These are phyloP conservation scores for Hypoxylon sp. DNA, from an alignment of 2,329 filamentous ascomycete species.

Conservation along the genomic window DNA sequence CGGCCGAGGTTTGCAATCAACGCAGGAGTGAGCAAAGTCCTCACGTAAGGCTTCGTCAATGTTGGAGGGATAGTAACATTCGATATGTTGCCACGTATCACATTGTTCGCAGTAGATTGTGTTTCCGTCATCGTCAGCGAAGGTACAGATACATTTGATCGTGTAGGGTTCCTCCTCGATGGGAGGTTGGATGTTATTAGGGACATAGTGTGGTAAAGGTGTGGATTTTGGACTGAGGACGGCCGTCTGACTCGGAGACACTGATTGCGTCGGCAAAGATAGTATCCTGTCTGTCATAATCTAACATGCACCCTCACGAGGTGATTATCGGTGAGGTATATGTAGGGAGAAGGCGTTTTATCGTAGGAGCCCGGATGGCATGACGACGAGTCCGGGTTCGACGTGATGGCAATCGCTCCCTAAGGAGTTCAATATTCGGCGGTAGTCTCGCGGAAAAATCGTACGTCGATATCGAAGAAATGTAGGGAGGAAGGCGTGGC, in stretches of 20 bases:
- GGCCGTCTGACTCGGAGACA: conserved; percentile 61
- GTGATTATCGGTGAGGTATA: conserved; percentile 42
- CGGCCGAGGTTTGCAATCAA: conserved; percentile 82
- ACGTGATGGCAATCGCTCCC: conserved; percentile 46
- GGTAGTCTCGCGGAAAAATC: conserved; percentile 15
- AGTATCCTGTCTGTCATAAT: conserved; percentile 70
- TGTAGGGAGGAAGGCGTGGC: too few species aligned
- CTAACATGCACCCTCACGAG: conserved; percentile 57
- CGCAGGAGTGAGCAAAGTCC: conserved; percentile 83
- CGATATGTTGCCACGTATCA: conserved; percentile 98
- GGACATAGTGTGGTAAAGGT: conserved; percentile 50
- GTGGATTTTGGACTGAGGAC: conserved; percentile 52
- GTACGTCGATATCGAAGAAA: conserved; percentile 25
- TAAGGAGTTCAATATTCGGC: conserved; percentile 18
- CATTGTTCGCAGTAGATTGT: conserved; percentile 96
- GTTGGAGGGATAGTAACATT: conserved; percentile 88
- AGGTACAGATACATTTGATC: conserved; percentile 97
- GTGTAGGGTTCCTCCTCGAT: conserved; percentile 86
- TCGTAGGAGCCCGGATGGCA: conserved; percentile 63
- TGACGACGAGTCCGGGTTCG: conserved; percentile 62
- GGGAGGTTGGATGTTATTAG: conserved; percentile 58
- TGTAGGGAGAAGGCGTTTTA: conserved; percentile 50
- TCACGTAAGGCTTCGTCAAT: conserved; percentile 75
- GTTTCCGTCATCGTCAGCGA: conserved; percentile 93
- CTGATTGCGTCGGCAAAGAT: conserved; percentile 63